phyloP scores from a whole-genome alignment of 176 grass and related monocot species.

The Cenchrus fungigraminus region DNA sequence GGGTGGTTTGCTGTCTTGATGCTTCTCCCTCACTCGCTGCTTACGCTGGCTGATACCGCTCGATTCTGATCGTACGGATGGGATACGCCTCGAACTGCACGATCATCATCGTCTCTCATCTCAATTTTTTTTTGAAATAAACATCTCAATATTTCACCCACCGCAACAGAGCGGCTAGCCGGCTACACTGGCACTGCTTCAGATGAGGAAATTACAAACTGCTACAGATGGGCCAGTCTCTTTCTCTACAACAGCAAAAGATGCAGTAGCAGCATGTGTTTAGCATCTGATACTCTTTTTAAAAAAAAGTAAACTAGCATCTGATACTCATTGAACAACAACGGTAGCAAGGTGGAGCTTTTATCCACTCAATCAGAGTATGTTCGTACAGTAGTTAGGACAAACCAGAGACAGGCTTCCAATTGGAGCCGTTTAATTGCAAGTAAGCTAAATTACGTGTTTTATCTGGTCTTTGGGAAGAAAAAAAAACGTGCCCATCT shows the following conservation, averaged over 20 bases:
- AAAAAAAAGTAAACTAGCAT: too few relatives aligned
- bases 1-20: conserved; percentile 20
- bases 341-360: not conserved
- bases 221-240: too few relatives aligned
- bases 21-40: not conserved
- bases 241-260: not conserved
- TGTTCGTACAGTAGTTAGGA: too few relatives aligned
- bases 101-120: not conserved
- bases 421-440: not conserved
- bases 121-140: too few relatives aligned
- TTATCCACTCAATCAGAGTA: too few relatives aligned
- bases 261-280: not conserved
- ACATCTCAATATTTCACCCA: not conserved
- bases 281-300: not conserved
- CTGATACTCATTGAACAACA: not conserved
- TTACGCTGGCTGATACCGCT: not conserved
- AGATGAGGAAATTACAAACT: too few relatives aligned
- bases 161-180: not conserved
- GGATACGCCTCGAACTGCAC: conserved; percentile 9
- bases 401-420: not conserved
- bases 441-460: not conserved
- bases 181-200: too few relatives aligned
- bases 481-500: not conserved
- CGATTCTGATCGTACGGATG: conserved; percentile 25
- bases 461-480: not conserved